A percentile compares a stretch with the other conserved stretches of the same genome.
Evolutionary conservation across 352 stramenopile genomes (phyloP).

Genomic region (Hyaloperonospora arabidopsidis): DNA sequence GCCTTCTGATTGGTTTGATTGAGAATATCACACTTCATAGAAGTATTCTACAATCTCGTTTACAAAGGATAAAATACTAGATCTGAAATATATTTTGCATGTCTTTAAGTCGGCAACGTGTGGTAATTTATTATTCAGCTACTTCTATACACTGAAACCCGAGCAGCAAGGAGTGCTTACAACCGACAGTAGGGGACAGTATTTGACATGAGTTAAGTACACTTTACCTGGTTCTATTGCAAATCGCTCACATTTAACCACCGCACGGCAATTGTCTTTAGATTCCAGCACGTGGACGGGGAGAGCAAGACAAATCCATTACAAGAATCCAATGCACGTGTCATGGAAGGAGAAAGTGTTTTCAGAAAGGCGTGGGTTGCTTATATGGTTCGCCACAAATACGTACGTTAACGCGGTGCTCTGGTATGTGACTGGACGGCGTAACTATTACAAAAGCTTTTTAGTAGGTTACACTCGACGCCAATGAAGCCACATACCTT

Average conservation of each 20-base stretch:
- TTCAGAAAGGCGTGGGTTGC: slow-evolving; percentile 97
- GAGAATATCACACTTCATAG: no score
- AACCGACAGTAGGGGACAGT: slow-evolving; percentile 11
- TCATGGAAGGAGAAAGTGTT: slow-evolving; percentile 95
- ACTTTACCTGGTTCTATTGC: slow-evolving; percentile 80
- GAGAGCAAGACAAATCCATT: slow-evolving; percentile 40
- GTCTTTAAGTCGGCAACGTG: no score
- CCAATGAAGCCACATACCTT: slow-evolving; percentile 97
- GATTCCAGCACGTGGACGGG: slow-evolving; percentile 86
- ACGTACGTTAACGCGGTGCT: slow-evolving; percentile 79
- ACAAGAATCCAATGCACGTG: slow-evolving; percentile 88
- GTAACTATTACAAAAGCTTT: slow-evolving; percentile 98
- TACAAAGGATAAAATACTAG: no score
- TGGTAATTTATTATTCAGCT: no score
- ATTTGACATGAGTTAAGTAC: slow-evolving; percentile 86
- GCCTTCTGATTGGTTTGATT: no score
- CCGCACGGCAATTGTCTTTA: slow-evolving; percentile 96
- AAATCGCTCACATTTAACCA: slow-evolving; percentile 95
- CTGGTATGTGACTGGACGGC: slow-evolving; percentile 85
- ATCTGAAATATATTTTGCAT: no score
- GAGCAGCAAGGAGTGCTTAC: slow-evolving; percentile 14
- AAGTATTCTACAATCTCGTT: no score
- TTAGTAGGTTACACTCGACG: slow-evolving; percentile 88
- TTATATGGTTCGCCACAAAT: slow-evolving; percentile 78
- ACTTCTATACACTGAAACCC: slow-evolving; percentile 22